Conservation (phyloP, 2,329 filamentous ascomycete genomes). For the Trichoderma sp. region DNA sequence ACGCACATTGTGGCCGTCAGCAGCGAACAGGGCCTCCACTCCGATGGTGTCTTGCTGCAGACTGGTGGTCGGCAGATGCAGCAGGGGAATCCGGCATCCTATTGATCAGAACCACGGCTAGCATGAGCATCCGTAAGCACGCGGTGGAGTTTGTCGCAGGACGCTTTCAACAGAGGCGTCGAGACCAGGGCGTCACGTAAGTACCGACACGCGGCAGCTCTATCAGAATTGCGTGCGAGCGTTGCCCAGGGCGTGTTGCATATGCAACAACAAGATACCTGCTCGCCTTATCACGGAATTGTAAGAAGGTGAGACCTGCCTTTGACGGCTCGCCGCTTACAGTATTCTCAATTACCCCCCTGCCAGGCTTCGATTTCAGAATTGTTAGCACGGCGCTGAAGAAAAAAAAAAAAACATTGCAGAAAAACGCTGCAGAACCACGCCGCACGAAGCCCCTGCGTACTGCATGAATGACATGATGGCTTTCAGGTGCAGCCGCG, state of each 20-base stretch:
- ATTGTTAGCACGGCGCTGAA: background rate
- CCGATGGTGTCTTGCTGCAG: constrained; percentile 21
- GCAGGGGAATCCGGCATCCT: constrained; percentile 16
- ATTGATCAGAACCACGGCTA: background rate
- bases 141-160: constrained; percentile 8
- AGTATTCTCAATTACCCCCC: background rate
- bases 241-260: background rate
- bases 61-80: constrained; percentile 11
- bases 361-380: background rate
- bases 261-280: background rate
- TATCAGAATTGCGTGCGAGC: background rate
- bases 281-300: background rate
- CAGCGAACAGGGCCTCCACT: constrained; percentile 15
- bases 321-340: background rate
- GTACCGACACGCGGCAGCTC: background rate
- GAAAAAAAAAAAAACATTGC: background rate
- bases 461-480: constrained; percentile 24
- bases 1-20: constrained; percentile 5
- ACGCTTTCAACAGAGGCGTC: background rate
- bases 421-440: constrained; percentile 9
- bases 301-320: constrained; percentile 3
- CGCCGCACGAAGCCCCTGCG: constrained; percentile 14
- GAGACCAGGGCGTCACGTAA: background rate
- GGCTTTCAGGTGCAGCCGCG: constrained; percentile 14
- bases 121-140: constrained; percentile 14